Percentiles rank a stretch among this genome's conserved stretches.
Conservation (phyloP, 495 filamentous ascomycete species). For the Mycothermus thermophilus region DNA sequence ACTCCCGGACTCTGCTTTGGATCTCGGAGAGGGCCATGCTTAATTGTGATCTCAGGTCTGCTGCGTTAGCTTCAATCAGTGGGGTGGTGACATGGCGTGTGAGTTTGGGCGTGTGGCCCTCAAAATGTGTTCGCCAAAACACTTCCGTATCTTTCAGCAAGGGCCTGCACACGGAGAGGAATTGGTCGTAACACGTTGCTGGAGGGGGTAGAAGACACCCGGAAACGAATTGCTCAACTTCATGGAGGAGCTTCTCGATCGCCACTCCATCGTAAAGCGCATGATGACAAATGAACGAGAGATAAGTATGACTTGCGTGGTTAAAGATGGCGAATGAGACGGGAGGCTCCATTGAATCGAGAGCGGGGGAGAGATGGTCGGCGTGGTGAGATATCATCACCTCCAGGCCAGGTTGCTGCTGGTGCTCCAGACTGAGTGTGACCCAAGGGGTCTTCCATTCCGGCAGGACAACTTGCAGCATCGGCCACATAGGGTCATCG, state of each 20-base stretch:
- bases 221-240: slow-evolving; percentile 42
- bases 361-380: slow-evolving; percentile 16
- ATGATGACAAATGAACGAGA: slow-evolving; percentile 59
- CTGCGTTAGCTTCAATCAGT: background rate
- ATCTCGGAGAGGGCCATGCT: slow-evolving; percentile 29
- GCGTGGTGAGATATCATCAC: slow-evolving; percentile 11
- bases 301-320: slow-evolving; percentile 12
- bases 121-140: slow-evolving; percentile 49
- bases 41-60: background rate
- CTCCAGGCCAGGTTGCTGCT: too few species aligned
- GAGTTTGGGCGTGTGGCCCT: slow-evolving; percentile 32
- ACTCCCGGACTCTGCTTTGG: slow-evolving; percentile 30
- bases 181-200: slow-evolving; percentile 31
- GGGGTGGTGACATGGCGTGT: slow-evolving; percentile 17
- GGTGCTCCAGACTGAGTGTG: too few species aligned
- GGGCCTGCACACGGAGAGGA: slow-evolving; percentile 19
- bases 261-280: slow-evolving; percentile 70
- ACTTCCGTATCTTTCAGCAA: slow-evolving; percentile 28
- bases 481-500: slow-evolving; percentile 32
- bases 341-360: slow-evolving; percentile 22
- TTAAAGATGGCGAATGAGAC: slow-evolving; percentile 24
- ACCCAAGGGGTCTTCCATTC: slow-evolving; percentile 21
- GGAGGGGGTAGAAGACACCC: slow-evolving; percentile 30
- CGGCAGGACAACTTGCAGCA: slow-evolving; percentile 44
- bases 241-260: slow-evolving; percentile 47